Evolutionary conservation across 176 grass and related monocot species (phyloP).

Genomic region (Typha latifolia): DNA sequence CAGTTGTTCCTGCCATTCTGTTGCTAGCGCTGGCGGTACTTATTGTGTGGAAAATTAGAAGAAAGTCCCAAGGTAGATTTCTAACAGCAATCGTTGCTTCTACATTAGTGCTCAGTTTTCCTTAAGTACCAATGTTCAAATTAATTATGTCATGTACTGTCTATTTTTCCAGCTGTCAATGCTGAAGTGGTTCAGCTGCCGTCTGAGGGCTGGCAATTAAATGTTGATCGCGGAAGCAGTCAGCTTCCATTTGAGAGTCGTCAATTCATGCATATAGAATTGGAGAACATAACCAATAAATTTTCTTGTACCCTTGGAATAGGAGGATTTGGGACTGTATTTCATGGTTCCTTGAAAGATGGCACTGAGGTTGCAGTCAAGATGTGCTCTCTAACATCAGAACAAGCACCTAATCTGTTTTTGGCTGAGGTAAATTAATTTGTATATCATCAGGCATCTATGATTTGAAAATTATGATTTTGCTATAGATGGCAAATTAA

Average conservation of each 20-base stretch:
- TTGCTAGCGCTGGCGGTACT: conserved; percentile 28
- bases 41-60: conserved; percentile 12
- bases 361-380: conserved; percentile 66
- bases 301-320: conserved; percentile 47
- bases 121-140: too few species aligned
- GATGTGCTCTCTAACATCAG: conserved; percentile 27
- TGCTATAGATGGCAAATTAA: too few species aligned
- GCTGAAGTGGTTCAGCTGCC: neutral
- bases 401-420: conserved; percentile 51
- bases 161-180: neutral
- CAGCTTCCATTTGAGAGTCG: conserved; percentile 18
- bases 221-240: too few species aligned
- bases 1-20: conserved; percentile 6
- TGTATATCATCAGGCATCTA: neutral
- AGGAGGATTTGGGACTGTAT: conserved; percentile 73
- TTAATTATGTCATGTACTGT: too few species aligned
- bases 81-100: too few species aligned
- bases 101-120: neutral
- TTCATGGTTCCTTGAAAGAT: conserved; percentile 46
- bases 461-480: too few species aligned
- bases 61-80: conserved; percentile 28
- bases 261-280: conserved; percentile 51
- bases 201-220: too few species aligned
- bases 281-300: conserved; percentile 46
- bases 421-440: conserved; percentile 42